A percentile compares a stretch with the other conserved stretches of the same genome.
phyloP scores from a whole-genome alignment of 2,329 filamentous ascomycete species.

The Trichoderma sp. region DNA sequence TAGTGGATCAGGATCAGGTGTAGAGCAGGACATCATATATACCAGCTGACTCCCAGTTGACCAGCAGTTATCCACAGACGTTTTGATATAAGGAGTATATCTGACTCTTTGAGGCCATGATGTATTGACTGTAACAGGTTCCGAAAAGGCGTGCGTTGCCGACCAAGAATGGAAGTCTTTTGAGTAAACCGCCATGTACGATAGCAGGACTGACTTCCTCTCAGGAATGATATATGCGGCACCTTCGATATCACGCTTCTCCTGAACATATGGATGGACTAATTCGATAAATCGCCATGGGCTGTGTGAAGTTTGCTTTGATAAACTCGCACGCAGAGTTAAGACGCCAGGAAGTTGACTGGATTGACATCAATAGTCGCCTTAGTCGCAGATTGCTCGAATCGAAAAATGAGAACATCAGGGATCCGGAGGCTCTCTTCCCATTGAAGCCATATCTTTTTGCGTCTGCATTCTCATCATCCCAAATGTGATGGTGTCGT shows the following conservation, averaged over 20 bases:
- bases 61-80: not conserved
- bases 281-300: not conserved
- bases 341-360: not conserved
- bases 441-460: not conserved
- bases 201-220: not conserved
- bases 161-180: not conserved
- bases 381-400: not conserved
- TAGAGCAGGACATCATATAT: slow-evolving; percentile 13
- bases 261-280: not conserved
- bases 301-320: not conserved
- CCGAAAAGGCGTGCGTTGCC: not conserved
- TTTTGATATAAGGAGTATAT: not conserved
- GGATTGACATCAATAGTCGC: not conserved
- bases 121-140: not conserved
- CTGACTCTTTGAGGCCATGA: not conserved
- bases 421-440: not conserved
- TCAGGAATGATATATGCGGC: not conserved
- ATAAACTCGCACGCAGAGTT: not conserved
- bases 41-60: not conserved
- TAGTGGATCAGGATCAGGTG: slow-evolving; percentile 27
- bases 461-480: not conserved
- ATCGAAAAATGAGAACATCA: not conserved
- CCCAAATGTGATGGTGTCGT: not conserved
- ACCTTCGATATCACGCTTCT: not conserved
- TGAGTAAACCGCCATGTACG: not conserved